phyloP scores from a whole-genome alignment of 2,329 filamentous ascomycete species.

The Fusarium floridanum region DNA sequence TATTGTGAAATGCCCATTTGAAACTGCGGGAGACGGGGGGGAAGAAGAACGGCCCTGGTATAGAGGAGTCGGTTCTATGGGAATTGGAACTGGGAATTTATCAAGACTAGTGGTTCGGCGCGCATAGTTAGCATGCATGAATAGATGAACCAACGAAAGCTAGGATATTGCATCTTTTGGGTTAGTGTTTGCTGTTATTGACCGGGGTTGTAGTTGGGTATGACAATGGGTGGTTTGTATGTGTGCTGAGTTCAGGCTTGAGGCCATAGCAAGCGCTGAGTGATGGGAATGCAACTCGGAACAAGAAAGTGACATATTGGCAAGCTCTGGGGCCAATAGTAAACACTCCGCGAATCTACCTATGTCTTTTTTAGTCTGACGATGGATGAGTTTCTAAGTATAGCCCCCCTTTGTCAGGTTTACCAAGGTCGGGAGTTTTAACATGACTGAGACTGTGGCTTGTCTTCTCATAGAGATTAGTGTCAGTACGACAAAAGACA shows the following conservation, averaged over 20 bases:
- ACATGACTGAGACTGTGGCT: not conserved
- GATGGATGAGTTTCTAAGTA: too few species aligned
- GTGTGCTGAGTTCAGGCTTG: not conserved
- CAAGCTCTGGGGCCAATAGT: too few species aligned
- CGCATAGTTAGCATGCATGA: slow-evolving; percentile 30
- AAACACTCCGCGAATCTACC: too few species aligned
- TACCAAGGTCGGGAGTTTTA: too few species aligned
- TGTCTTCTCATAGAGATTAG: too few species aligned
- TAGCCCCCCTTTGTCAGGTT: too few species aligned
- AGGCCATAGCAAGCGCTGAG: not conserved
- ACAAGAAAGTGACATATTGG: not conserved
- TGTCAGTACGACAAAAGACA: not conserved
- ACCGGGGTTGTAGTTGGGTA: not conserved
- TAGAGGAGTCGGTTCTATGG: slow-evolving; percentile 14
- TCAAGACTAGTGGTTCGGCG: slow-evolving; percentile 29
- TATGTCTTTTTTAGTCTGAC: too few species aligned
- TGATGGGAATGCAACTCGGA: not conserved
- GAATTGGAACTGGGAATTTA: slow-evolving; percentile 5
- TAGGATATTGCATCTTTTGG: not conserved
- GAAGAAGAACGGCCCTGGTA: slow-evolving; percentile 6
- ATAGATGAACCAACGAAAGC: slow-evolving; percentile 28
- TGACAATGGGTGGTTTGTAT: not conserved
- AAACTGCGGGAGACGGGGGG: slow-evolving; percentile 8
- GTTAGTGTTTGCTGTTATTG: not conserved
- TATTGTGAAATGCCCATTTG: slow-evolving; percentile 72